These are phyloP conservation scores for Fusarium graminum DNA, from an alignment of 2,329 filamentous ascomycete genomes.

Conservation along the genomic window DNA sequence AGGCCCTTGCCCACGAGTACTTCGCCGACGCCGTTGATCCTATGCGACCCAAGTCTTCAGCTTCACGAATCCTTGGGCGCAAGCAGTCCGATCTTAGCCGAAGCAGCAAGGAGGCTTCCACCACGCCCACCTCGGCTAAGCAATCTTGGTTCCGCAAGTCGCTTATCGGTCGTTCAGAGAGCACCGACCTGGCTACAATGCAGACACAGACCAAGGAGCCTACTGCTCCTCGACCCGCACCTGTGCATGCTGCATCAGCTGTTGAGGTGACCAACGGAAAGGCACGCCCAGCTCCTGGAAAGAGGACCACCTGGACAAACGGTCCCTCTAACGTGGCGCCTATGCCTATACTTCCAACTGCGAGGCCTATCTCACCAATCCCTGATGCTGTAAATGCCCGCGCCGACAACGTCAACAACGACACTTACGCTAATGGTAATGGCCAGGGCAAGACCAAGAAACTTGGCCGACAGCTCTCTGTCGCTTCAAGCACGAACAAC, in stretches of 20 bases:
- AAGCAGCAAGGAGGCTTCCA: constrained; percentile 70
- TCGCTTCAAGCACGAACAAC: constrained; percentile 92
- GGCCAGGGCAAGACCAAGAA: constrained; percentile 84
- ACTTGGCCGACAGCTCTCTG: constrained; percentile 92
- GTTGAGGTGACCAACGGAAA: constrained; percentile 53
- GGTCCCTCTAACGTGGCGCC: constrained; percentile 83
- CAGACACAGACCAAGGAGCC: constrained; percentile 63
- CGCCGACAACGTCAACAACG: constrained; percentile 75
- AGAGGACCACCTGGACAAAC: constrained; percentile 95
- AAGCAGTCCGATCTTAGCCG: constrained; percentile 89
- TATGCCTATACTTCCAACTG: constrained; percentile 95
- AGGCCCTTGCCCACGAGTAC: constrained; percentile 96
- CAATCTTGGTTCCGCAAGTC: constrained; percentile 98
- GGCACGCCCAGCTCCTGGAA: constrained; percentile 68
- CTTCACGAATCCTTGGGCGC: constrained; percentile 84
- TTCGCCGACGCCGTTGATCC: constrained; percentile 94
- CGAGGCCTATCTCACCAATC: constrained; percentile 95
- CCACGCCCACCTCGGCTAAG: constrained; percentile 78
- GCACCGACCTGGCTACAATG: constrained; percentile 69
- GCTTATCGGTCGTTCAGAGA: constrained; percentile 83
- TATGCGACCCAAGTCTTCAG: constrained; percentile 88
- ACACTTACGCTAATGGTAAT: constrained; percentile 55
- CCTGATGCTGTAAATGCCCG: constrained; percentile 93
- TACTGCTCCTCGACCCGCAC: constrained; percentile 59
- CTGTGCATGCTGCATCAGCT: constrained; percentile 57